phyloP scores from a whole-genome alignment of 192 early-diverging fungal species.

The Coemansia sp. region DNA sequence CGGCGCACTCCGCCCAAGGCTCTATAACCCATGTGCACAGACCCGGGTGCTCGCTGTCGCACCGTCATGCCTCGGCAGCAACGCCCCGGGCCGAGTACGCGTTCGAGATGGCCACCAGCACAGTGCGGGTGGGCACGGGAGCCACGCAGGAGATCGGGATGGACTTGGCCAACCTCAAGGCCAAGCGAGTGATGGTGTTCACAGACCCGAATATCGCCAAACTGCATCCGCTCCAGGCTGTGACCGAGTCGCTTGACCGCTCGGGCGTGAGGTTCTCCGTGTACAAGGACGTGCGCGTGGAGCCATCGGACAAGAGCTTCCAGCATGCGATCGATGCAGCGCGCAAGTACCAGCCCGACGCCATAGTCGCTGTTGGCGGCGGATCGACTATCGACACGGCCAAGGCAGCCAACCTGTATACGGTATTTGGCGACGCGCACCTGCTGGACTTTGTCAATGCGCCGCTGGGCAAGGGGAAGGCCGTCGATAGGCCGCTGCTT shows the following conservation, averaged over 20 bases:
- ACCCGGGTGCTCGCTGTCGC: constrained; percentile 6
- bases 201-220: constrained; percentile 72
- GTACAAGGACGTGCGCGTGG: constrained; percentile 72
- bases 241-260: constrained; percentile 66
- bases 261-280: constrained; percentile 63
- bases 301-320: constrained; percentile 80
- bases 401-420: constrained; percentile 87
- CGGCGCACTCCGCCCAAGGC: constrained; percentile 26
- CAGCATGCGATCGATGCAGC: constrained; percentile 77
- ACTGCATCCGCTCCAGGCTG: constrained; percentile 68
- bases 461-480: constrained; percentile 79
- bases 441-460: constrained; percentile 90
- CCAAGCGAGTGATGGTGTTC: constrained; percentile 80
- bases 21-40: constrained; percentile 8
- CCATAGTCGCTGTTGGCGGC: constrained; percentile 86
- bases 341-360: constrained; percentile 66
- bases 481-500: constrained; percentile 64
- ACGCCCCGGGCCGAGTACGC: constrained; percentile 55
- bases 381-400: constrained; percentile 88
- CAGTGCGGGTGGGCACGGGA: constrained; percentile 78
- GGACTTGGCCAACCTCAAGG: constrained; percentile 71
- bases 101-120: constrained; percentile 85
- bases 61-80: constrained; percentile 19
- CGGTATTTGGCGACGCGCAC: constrained; percentile 71
- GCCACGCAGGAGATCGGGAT: constrained; percentile 80